These are phyloP conservation scores for Fusarium proliferatum DNA, from an alignment of 2,329 filamentous ascomycete genomes.

Conservation along the genomic window DNA sequence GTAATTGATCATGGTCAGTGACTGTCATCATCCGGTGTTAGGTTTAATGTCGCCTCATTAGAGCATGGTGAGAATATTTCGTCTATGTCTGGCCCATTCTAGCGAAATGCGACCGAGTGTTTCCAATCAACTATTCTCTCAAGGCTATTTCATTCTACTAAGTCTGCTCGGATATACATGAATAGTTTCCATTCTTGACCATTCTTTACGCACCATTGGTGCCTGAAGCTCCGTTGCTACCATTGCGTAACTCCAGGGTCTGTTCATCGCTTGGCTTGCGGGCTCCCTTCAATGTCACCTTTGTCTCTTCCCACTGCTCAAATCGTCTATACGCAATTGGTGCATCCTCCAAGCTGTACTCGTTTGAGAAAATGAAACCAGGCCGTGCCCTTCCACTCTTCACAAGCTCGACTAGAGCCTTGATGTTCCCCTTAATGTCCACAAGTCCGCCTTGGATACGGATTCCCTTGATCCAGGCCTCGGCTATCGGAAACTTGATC, in stretches of 20 bases:
- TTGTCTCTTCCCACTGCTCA: constrained; percentile 6
- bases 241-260: background rate
- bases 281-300: background rate
- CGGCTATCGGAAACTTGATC: background rate
- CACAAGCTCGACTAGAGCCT: background rate
- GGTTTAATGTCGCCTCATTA: background rate
- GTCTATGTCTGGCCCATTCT: accelerated
- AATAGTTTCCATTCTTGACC: accelerated
- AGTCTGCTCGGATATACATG: accelerated
- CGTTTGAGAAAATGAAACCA: constrained; percentile 9
- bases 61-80: background rate
- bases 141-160: accelerated
- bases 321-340: background rate
- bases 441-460: constrained; percentile 3
- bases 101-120: background rate
- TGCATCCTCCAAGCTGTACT: constrained; percentile 14
- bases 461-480: constrained; percentile 6
- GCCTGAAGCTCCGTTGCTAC: background rate
- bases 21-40: background rate
- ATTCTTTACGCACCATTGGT: background rate
- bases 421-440: constrained; percentile 2
- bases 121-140: background rate
- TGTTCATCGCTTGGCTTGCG: background rate
- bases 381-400: constrained; percentile 9
- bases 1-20: background rate